Conservation (phyloP, 2,329 filamentous ascomycete genomes). For the Trichothecium sympodiale region DNA sequence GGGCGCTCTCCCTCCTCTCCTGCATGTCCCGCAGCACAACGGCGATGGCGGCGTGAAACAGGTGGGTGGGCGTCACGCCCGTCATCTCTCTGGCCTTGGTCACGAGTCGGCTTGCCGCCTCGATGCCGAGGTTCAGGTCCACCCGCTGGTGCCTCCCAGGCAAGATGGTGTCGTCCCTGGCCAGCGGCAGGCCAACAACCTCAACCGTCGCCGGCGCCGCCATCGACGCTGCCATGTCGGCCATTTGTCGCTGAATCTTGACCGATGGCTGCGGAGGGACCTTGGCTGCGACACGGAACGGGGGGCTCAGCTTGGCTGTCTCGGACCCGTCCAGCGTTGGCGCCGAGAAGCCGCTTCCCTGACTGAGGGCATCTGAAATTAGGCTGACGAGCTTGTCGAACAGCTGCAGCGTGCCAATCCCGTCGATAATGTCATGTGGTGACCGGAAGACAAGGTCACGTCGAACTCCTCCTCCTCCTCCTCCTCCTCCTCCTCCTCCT, state of each 20-base stretch:
- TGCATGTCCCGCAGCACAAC: conserved; percentile 17
- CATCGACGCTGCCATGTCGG: conserved; percentile 2
- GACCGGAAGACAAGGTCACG: conserved; percentile 23
- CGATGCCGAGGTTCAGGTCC: conserved; percentile 10
- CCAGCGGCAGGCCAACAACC: conserved; percentile 11
- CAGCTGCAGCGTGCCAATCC: conserved; percentile 23
- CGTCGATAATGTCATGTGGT: conserved; percentile 28
- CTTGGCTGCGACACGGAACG: conserved; percentile 14
- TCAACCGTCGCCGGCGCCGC: not conserved
- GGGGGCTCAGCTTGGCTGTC: conserved; percentile 13
- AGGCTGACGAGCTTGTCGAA: conserved; percentile 17
- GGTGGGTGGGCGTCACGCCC: conserved; percentile 17
- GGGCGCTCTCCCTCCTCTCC: not conserved
- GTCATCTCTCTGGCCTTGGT: too few relatives aligned
- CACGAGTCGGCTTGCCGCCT: conserved; percentile 8
- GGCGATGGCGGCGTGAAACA: conserved; percentile 20
- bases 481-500: too few relatives aligned
- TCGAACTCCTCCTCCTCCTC: not conserved
- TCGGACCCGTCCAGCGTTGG: conserved; percentile 12
- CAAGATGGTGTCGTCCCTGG: conserved; percentile 2
- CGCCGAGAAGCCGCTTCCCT: conserved; percentile 4
- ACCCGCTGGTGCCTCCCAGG: conserved; percentile 15
- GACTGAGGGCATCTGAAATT: conserved; percentile 11
- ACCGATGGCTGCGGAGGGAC: conserved; percentile 7
- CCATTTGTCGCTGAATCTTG: conserved; percentile 8